Evolutionary conservation across 768 basidiomycete species (phyloP), one percentile per base, ranked within the genome.

Genomic region (Omphalotus guepiniiformis): DNA sequence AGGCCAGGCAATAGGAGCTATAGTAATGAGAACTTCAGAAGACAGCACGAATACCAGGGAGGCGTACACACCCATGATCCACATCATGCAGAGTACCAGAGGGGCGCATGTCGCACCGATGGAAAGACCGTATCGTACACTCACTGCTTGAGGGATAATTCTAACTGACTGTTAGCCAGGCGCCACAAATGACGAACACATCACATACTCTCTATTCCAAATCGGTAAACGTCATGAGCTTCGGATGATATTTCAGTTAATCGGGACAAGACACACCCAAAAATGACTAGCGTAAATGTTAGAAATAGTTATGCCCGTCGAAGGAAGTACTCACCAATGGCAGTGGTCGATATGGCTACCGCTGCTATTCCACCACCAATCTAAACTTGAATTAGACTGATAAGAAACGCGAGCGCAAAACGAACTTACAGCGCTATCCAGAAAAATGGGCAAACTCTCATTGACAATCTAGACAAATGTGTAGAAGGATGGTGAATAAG

Each of bases 71-170:
- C 19, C 9, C 35, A 47, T 25, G 18, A 86, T 55, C 58, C 80
- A 85, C 87, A 93, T 91, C 49, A 91, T 64, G 6, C 58, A 63
- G 5, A 85, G 73, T 4, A 93, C 89, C 50, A 91, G 74, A 0
- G 85, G 88, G 0, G 86, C 80, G 49, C 88, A 89, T 16, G 67
- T 72, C 0, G 90, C 89, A 13, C 92, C 92, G 48, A 94, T 83
- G 2, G 78, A 65, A 13, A 93, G 78, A 40, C 92, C 92, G 62
- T 91, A 84, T 29, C 88, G 76, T 2, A 88, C 85, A 54, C 83
- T 83, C 27, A 87, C 60, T 3, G 83, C 78, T 70, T 89, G 87
- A 19, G 86, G 86, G 50, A 88, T 80, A 21, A 79, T 67, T 56
- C 75, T 78, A 39, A 4, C 18, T 19, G 27, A 19, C 25, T 32